phyloP scores from a whole-genome alignment of 208 protist genomes.

The Histomonas meleagridis region DNA sequence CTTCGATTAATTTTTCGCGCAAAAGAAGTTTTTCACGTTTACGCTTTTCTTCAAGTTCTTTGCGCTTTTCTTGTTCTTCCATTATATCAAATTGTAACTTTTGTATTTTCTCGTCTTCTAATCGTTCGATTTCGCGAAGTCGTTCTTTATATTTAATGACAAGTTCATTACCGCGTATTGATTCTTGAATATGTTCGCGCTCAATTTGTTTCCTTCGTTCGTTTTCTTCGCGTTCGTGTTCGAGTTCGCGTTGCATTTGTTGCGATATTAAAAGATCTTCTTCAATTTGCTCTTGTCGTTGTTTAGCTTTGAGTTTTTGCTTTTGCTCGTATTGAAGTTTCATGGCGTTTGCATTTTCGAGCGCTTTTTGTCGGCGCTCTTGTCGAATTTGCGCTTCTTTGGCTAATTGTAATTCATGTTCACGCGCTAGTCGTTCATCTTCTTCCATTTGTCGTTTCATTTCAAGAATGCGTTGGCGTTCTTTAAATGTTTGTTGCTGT shows the following conservation, averaged over 20 bases:
- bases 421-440: neutral
- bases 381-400: neutral
- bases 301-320: neutral
- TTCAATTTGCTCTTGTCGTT: neutral
- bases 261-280: neutral
- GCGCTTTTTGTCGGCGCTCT: neutral
- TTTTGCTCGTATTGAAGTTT: neutral
- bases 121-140: neutral
- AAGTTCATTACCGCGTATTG: neutral
- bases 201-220: neutral
- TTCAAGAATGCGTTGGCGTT: neutral
- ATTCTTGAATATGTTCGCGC: neutral
- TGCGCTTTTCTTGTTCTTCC: neutral
- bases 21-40: neutral
- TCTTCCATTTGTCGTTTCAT: conserved; percentile 4
- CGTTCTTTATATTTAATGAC: neutral
- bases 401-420: neutral
- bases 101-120: neutral
- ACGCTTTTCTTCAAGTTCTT: neutral
- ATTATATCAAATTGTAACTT: neutral
- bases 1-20: neutral
- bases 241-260: neutral
- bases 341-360: neutral
- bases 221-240: neutral
- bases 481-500: neutral